Conservation (phyloP, 2,329 filamentous ascomycete species). For the Cryphonectria radicalis region DNA sequence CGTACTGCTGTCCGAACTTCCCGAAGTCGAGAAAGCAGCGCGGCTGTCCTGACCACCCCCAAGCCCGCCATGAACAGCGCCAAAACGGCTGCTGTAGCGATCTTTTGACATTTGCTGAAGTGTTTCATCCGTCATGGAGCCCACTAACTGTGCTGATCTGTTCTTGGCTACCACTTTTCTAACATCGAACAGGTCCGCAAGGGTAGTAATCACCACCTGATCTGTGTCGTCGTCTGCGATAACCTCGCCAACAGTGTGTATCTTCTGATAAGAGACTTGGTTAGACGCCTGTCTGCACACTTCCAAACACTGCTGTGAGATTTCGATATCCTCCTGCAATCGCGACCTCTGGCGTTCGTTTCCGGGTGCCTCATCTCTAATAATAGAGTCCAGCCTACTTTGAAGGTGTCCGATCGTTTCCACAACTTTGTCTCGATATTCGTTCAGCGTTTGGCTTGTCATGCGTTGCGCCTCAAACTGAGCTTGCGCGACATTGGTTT, state of each 20-base stretch:
- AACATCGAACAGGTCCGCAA: background rate
- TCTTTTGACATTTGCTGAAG: background rate
- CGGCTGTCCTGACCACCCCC: background rate
- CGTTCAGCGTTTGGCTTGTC: background rate
- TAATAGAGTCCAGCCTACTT: background rate
- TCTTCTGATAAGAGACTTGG: background rate
- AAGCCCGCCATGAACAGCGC: background rate
- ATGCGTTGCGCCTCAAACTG: background rate
- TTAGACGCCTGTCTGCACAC: background rate
- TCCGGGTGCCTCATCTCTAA: background rate
- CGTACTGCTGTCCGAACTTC: background rate
- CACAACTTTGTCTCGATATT: background rate
- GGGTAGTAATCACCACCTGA: background rate
- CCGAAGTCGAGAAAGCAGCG: background rate
- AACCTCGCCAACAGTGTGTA: background rate
- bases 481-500: background rate
- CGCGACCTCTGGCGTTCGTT: background rate
- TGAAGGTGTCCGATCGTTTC: background rate
- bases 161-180: background rate
- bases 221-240: background rate
- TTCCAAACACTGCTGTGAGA: conserved; percentile 5
- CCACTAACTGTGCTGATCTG: conserved; percentile 1
- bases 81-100: conserved; percentile 3
- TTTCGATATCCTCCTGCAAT: background rate
- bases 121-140: background rate